Evolutionary conservation across 371 early-diverging fungal species (phyloP).

Genomic region (Mortierella sp.): DNA sequence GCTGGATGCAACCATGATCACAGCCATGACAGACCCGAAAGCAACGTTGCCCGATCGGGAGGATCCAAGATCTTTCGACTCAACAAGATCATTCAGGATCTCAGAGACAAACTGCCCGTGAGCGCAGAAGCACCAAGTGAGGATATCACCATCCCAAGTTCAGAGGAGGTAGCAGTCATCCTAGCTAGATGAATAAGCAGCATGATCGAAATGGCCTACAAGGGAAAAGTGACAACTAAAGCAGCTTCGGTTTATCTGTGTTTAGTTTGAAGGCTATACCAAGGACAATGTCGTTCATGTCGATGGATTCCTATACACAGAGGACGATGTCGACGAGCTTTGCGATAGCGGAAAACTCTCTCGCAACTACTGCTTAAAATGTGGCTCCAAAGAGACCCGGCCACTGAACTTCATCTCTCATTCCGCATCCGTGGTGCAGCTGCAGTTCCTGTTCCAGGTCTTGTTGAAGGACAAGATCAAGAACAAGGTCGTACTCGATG

Average conservation of each 20-base stretch:
- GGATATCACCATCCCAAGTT: conserved; percentile 64
- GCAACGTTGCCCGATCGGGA: conserved; percentile 32
- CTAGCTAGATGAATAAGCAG: not conserved
- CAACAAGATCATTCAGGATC: conserved; percentile 65
- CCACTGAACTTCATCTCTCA: conserved; percentile 76
- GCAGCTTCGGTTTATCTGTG: too few relatives aligned
- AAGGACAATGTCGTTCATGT: conserved; percentile 73
- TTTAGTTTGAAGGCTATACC: conserved; percentile 65
- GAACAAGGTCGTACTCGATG: conserved; percentile 68
- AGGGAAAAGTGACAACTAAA: not conserved
- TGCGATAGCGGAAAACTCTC: conserved; percentile 71
- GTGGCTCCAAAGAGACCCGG: conserved; percentile 63
- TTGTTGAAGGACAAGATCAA: conserved; percentile 60
- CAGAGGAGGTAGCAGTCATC: conserved; percentile 57
- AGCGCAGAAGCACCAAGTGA: conserved; percentile 74
- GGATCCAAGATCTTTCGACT: conserved; percentile 49
- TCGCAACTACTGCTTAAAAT: conserved; percentile 72
- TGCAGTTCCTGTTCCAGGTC: conserved; percentile 71
- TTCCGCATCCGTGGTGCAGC: conserved; percentile 69
- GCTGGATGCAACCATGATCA: conserved; percentile 47
- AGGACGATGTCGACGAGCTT: conserved; percentile 74
- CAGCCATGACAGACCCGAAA: not conserved
- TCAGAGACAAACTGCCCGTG: conserved; percentile 64
- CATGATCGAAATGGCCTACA: not conserved
- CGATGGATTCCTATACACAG: conserved; percentile 72